Conservation (phyloP, 176 grass and related monocot genomes). For the Puccinellia tenuiflora region DNA sequence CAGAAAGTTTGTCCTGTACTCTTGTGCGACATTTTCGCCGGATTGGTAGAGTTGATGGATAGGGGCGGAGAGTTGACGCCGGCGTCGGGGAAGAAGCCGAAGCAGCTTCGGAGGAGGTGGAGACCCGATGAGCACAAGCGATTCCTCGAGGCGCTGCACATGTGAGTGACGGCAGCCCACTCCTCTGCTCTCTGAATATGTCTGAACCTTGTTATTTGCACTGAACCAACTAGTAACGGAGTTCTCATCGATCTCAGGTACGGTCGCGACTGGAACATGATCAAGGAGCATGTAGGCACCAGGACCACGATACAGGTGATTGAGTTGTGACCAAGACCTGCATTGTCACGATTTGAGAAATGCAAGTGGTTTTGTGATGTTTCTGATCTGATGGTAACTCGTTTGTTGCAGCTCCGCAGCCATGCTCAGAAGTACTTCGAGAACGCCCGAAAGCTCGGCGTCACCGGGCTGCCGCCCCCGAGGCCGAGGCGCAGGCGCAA, state of each 20-base stretch:
- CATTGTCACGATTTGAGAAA: background rate
- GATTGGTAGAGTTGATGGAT: background rate
- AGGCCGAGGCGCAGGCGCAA: constrained; percentile 41
- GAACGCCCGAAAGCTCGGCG: constrained; percentile 65
- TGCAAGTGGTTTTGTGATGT: background rate
- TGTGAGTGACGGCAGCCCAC: constrained; percentile 24
- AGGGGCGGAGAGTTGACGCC: background rate
- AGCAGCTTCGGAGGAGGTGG: constrained; percentile 69
- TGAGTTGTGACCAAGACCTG: background rate
- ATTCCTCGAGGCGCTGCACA: constrained; percentile 75
- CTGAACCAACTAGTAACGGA: background rate
- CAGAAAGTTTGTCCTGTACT: too few relatives aligned
- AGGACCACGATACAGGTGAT: constrained; percentile 70
- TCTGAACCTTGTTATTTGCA: background rate
- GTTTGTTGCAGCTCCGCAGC: constrained; percentile 66
- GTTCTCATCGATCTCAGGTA: constrained; percentile 30
- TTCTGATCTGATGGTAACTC: background rate
- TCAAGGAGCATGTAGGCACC: constrained; percentile 78
- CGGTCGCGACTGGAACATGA: constrained; percentile 91
- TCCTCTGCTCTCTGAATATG: background rate
- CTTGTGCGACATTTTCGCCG: background rate
- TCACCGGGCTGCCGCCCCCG: constrained; percentile 57
- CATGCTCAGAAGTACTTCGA: constrained; percentile 96
- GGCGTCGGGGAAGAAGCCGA: constrained; percentile 47
- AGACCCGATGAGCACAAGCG: constrained; percentile 63